A percentile compares a stretch with the other conserved stretches of the same genome.
Evolutionary conservation across 129 eudicot genomes (phyloP).

Genomic region (Erigeron canadensis): DNA sequence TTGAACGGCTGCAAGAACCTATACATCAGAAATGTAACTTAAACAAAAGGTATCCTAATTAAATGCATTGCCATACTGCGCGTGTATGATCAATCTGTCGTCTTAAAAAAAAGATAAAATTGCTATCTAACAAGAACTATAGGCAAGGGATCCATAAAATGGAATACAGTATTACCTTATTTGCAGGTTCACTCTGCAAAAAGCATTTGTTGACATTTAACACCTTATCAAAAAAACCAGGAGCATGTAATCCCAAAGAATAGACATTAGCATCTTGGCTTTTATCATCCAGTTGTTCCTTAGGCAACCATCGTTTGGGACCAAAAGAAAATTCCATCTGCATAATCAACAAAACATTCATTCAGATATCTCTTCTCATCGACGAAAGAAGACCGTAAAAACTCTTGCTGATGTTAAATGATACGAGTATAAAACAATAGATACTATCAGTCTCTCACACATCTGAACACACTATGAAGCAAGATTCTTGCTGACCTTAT

Average conservation of each 20-base stretch:
- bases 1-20: conserved; percentile 97
- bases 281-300: conserved; percentile 51
- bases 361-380: conserved; percentile 9
- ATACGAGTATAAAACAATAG: background rate
- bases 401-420: conserved; percentile 7
- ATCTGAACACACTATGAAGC: background rate
- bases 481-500: conserved; percentile 63
- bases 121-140: background rate
- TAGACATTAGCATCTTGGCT: conserved; percentile 39
- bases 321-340: conserved; percentile 99
- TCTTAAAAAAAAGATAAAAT: background rate
- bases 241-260: conserved; percentile 96
- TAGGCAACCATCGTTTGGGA: conserved; percentile 70
- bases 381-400: background rate
- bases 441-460: conserved; percentile 1
- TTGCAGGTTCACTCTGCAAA: conserved; percentile 89
- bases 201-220: conserved; percentile 77
- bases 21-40: conserved; percentile 53
- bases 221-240: conserved; percentile 94
- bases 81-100: background rate
- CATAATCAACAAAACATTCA: conserved; percentile 21
- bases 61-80: background rate
- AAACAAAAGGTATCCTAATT: conserved; percentile 27
- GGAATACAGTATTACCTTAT: conserved; percentile 51
- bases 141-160: conserved; percentile 2